Conservation (phyloP, 331 rosid genomes). For the Acacia pycnantha region DNA sequence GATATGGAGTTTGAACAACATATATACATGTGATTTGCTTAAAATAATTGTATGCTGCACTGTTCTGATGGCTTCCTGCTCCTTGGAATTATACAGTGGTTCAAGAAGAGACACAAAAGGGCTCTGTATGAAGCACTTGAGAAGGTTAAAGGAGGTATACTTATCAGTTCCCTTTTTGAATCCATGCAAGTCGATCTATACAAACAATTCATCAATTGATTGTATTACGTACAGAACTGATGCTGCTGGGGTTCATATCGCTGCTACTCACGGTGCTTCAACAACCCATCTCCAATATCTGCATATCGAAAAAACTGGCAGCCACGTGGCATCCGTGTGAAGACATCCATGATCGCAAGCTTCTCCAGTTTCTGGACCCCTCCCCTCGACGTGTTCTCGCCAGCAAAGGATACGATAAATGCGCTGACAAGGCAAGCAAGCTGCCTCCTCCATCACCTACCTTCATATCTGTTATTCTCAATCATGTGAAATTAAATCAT, state of each 20-base stretch:
- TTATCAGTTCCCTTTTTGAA: background rate
- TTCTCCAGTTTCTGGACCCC: constrained; percentile 40
- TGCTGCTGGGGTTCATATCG: constrained; percentile 83
- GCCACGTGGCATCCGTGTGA: constrained; percentile 76
- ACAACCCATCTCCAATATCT: constrained; percentile 50
- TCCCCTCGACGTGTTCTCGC: constrained; percentile 60
- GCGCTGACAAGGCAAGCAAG: constrained; percentile 37
- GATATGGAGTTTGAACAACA: too few relatives aligned
- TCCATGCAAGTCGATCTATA: too few relatives aligned
- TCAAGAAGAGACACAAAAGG: constrained; percentile 32
- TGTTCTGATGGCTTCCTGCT: too few relatives aligned
- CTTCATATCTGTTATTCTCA: background rate
- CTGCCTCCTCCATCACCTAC: background rate
- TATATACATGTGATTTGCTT: too few relatives aligned
- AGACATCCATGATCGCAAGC: constrained; percentile 34
- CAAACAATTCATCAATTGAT: too few relatives aligned
- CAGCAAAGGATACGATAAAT: constrained; percentile 56
- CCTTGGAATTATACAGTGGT: too few relatives aligned
- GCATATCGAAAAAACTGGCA: constrained; percentile 49
- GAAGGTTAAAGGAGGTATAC: constrained; percentile 79
- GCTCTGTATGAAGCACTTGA: constrained; percentile 85
- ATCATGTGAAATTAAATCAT: background rate
- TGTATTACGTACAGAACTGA: constrained; percentile 54
- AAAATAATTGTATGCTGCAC: too few relatives aligned
- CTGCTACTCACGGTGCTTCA: constrained; percentile 69